Evolutionary conservation across 768 basidiomycete genomes (phyloP).

Genomic region (Tulasnella sp.): DNA sequence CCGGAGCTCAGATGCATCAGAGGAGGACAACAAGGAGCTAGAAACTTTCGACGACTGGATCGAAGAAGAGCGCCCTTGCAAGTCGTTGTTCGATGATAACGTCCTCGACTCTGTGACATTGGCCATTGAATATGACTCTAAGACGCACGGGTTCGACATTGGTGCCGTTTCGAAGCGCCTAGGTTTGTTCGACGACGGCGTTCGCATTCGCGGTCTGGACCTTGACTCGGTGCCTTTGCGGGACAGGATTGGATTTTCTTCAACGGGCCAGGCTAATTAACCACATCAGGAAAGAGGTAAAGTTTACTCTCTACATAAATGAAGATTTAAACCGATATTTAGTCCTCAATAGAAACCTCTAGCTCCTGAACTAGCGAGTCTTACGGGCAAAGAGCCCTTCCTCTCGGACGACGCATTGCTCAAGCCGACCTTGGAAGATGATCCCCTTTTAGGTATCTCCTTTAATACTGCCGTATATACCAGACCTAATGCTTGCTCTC

Average conservation of each 20-base stretch:
- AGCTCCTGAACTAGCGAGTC: conserved; percentile 43
- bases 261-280: conserved; percentile 80
- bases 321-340: conserved; percentile 19
- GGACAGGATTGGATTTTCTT: conserved; percentile 70
- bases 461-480: neutral
- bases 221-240: conserved; percentile 2
- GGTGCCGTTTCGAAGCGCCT: conserved; percentile 49
- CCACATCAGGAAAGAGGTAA: conserved; percentile 73
- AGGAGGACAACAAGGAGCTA: conserved; percentile 29
- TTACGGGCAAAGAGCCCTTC: conserved; percentile 59
- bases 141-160: conserved; percentile 60
- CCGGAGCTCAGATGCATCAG: conserved; percentile 14
- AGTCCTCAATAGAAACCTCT: conserved; percentile 49
- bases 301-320: conserved; percentile 1
- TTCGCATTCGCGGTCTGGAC: neutral
- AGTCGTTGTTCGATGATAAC: conserved; percentile 71
- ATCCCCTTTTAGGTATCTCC: conserved; percentile 79
- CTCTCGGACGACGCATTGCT: conserved; percentile 77
- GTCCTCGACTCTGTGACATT: conserved; percentile 56
- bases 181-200: conserved; percentile 45
- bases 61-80: conserved; percentile 42
- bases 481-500: neutral
- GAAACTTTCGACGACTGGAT: conserved; percentile 78
- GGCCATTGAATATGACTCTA: conserved; percentile 60
- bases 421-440: conserved; percentile 76